Evolutionary conservation across 257 asterid genomes (phyloP), one percentile per base, ranked within the genome.

Genomic region (Misopates orontium): DNA sequence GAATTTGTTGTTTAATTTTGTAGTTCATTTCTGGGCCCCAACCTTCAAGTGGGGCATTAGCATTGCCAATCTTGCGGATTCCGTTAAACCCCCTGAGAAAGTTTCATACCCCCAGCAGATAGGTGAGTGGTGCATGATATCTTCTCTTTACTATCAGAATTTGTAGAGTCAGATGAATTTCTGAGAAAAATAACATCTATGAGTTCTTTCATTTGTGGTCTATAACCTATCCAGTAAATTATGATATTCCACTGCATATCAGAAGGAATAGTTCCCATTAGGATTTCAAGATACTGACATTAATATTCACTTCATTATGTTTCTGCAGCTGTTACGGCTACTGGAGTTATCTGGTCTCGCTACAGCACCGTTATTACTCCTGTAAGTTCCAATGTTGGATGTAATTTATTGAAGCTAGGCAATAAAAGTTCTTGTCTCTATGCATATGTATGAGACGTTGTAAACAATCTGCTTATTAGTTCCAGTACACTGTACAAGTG

Each of bases 11-110:
- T 60, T 20, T 17, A 24, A 14, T 72, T 67, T 32, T 70, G 41
- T 62, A 85, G 94, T 83, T 79, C 90, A 86, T 82, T 86, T 86
- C 77, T 83, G 90, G 94, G 95, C 95, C 31, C 95, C 95, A 32
- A 86, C 95, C 55, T 86, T 84, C 77, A 86, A 86, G 80, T 86
- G 95, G 95, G 90, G 95, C 71, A 86, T 86, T 70, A 86, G 86
- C 77, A 84, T 86, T 47, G 95, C 95, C 67, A 86, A 86, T 74
- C 59, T 86, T 68, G 90, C 84, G 0, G 95, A 86, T 79, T 83
- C 78, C 1, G 20, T 28, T 40, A 86, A 86, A 64, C 95, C 95
- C 55, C 87, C 95, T 0, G 90, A 86, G 84, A 82, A 84, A 78
- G 75, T 86, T 76, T 86, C 95, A 20, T 82, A 72, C 41, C 91